Conservation (phyloP, 2,329 filamentous ascomycete genomes). For the Rutstroemia sp. region DNA sequence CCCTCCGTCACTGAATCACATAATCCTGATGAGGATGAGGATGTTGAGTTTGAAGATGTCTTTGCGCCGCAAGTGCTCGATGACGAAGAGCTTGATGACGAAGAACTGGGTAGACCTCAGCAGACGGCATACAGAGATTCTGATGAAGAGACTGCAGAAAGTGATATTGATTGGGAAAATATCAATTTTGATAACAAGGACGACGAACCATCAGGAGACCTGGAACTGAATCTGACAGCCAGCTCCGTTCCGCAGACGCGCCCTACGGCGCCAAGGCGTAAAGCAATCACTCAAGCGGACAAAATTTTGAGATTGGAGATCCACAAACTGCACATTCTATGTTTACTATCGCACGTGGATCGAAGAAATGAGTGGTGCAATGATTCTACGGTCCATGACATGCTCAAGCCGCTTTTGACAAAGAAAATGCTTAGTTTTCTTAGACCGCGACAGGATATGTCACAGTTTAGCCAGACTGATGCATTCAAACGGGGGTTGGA, state of each 20-base stretch:
- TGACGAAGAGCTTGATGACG: background rate
- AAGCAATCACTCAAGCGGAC: constrained; percentile 47
- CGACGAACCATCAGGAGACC: constrained; percentile 22
- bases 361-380: constrained; percentile 87
- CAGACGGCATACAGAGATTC: constrained; percentile 39
- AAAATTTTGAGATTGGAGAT: constrained; percentile 56
- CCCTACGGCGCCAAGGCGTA: constrained; percentile 28
- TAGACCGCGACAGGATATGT: constrained; percentile 56
- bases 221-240: constrained; percentile 30
- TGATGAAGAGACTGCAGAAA: constrained; percentile 46
- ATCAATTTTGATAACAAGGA: constrained; percentile 36
- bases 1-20: constrained; percentile 2
- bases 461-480: constrained; percentile 69
- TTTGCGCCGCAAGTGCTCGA: constrained; percentile 5
- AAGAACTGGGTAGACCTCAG: constrained; percentile 17
- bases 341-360: constrained; percentile 70
- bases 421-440: constrained; percentile 60
- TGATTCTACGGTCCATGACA: constrained; percentile 57
- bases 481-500: constrained; percentile 75
- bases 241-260: constrained; percentile 14
- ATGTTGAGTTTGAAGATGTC: constrained; percentile 28
- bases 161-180: constrained; percentile 58
- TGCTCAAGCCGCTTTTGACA: constrained; percentile 57
- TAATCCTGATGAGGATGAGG: constrained; percentile 18
- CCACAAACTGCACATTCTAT: constrained; percentile 84